phyloP scores from a whole-genome alignment of 768 basidiomycete species.

The Pleurotus cornucopiae region DNA sequence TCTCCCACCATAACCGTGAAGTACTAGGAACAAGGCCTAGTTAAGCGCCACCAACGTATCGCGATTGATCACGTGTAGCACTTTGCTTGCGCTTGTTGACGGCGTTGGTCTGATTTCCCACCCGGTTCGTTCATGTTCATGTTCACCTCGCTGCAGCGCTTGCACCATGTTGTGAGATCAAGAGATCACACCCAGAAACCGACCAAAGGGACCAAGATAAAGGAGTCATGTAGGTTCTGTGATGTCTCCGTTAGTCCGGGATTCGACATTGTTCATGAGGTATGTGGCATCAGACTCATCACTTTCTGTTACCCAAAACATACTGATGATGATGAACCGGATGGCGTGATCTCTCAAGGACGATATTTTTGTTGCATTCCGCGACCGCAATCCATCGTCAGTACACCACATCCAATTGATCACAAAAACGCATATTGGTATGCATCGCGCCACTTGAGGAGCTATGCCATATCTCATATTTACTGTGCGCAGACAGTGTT shows the following conservation, averaged over 20 bases:
- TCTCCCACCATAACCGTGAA: not conserved
- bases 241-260: conserved; percentile 33
- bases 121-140: not conserved
- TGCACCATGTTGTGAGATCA: not conserved
- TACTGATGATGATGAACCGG: not conserved
- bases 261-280: conserved; percentile 51
- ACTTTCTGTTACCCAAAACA: not conserved
- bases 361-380: conserved; percentile 44
- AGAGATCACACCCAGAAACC: conserved; percentile 36
- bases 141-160: not conserved
- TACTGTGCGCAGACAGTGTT: conserved; percentile 44
- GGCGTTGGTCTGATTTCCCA: not conserved
- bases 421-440: conserved; percentile 50
- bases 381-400: conserved; percentile 46
- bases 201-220: not conserved
- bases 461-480: not conserved
- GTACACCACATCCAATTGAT: conserved; percentile 47
- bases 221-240: conserved; percentile 38
- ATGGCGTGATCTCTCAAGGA: conserved; percentile 28
- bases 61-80: not conserved
- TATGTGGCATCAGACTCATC: conserved; percentile 12
- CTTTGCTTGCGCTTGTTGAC: not conserved
- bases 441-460: conserved; percentile 10
- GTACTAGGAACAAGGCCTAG: not conserved
- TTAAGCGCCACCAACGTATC: not conserved